Base-by-base conservation (phyloP, 352 stramenopile species). In the Pythium sp. region DNA sequence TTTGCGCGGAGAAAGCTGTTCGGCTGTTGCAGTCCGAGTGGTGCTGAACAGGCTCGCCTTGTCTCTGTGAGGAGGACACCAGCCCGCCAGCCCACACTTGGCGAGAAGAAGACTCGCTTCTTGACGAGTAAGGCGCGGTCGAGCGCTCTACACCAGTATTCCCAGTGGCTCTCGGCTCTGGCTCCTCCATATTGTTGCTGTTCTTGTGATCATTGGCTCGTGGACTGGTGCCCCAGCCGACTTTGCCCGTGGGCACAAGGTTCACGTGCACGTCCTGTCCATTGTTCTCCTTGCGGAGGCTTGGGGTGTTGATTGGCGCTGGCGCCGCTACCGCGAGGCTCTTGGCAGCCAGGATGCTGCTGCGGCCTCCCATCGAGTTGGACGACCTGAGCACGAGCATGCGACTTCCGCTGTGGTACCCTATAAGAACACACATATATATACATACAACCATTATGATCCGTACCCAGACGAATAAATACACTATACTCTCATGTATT, bases 231-330 rank as follows among this genome's bases (percentile, higher is more conserved):
- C 70, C 81, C 80, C 82, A 88, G 18, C 82, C 77, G 24, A 72
- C 71, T 36, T 71, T 55, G 3, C 62, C 68, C 4, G 73, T 69
- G 11, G 74, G 74, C 14, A 86, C 77, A 4, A 84, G 67, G 59
- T 61, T 77, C 59, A 82, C 76, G n/a, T 71, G 63, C 18, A 75
- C 64, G 58, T 87, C 71, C 36, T 83, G 73, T 24, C 70, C 68
- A n/a, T 80, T 74, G 63, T 79, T 79, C 59, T 93, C 83, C 51
- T 80, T 80, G 58, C 86, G 86, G 20, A 92, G 67, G 71, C 85
- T 94, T 15, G 82, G 82, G 30, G 87, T 92, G 72, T 94, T 94
- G 68, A 93, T 82, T 1, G 87, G 85, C n/a, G 83, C 75, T 22
- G 85, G 85, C 30, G 81, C 71, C 0, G 77, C 65, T n/a, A 75